Percentiles rank a stretch among this genome's conserved stretches.
phyloP scores from a whole-genome alignment of 129 eudicot species.

The Logfia minima region DNA sequence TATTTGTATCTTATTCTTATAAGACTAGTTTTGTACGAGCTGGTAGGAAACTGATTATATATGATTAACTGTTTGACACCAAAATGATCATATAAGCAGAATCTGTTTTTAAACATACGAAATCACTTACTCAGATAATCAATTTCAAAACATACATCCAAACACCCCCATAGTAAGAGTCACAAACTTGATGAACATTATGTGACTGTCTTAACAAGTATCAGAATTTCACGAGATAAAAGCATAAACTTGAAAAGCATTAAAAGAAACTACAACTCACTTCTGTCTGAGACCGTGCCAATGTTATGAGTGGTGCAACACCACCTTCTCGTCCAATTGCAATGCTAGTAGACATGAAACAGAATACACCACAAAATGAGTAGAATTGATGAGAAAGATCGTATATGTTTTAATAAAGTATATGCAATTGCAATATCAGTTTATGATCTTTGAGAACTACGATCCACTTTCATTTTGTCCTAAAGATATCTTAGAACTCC shows the following conservation, averaged over 20 bases:
- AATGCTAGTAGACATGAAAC: conserved; percentile 51
- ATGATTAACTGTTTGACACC: background rate
- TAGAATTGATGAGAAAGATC: conserved; percentile 8
- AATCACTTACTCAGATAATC: background rate
- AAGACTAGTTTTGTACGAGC: background rate
- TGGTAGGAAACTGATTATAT: background rate
- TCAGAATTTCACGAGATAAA: background rate
- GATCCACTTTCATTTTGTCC: background rate
- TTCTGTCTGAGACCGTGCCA: conserved; percentile 77
- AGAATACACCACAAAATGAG: conserved; percentile 21
- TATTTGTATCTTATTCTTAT: background rate
- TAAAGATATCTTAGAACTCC: background rate
- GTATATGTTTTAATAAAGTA: background rate
- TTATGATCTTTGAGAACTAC: background rate
- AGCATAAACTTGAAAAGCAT: conserved; percentile 1
- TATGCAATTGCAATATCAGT: conserved; percentile 17
- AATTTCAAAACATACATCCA: background rate
- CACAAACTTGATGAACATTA: conserved; percentile 9
- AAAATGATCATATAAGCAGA: background rate
- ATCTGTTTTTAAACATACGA: background rate
- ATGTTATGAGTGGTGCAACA: conserved; percentile 77
- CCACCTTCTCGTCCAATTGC: conserved; percentile 99
- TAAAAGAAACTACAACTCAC: conserved; percentile 43
- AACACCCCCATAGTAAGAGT: background rate
- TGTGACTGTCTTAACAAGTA: background rate